phyloP scores from a whole-genome alignment of 1,284 basidiomycete genomes.

The Fomitopsis schrenkii region DNA sequence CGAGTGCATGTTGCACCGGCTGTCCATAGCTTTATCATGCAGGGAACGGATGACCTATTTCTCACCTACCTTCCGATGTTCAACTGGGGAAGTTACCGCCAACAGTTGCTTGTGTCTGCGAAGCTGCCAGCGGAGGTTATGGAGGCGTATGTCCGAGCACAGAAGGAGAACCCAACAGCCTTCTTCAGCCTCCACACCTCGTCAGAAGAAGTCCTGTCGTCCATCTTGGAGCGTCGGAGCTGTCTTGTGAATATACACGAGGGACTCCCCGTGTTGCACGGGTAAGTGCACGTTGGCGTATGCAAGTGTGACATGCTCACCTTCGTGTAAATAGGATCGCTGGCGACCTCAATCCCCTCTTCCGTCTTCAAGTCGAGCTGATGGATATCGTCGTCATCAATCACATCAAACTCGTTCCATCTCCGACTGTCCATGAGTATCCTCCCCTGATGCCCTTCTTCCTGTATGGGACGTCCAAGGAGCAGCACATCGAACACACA shows the following conservation, averaged over 20 bases:
- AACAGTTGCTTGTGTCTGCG: conserved; percentile 35
- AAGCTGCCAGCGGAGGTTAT: conserved; percentile 22
- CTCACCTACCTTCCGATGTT: conserved; percentile 36
- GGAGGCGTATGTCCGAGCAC: conserved; percentile 18
- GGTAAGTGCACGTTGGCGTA: not conserved
- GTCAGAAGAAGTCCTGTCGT: not conserved
- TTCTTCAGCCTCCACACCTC: conserved; percentile 8
- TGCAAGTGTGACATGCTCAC: not conserved
- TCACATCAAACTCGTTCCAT: conserved; percentile 20
- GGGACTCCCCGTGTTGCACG: not conserved
- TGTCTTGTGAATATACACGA: conserved; percentile 3
- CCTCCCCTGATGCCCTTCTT: conserved; percentile 37
- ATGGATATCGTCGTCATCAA: conserved; percentile 30
- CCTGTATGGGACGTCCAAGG: conserved; percentile 31
- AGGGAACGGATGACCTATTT: conserved; percentile 33
- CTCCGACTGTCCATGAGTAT: conserved; percentile 26
- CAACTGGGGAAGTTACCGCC: conserved; percentile 34
- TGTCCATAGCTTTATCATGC: conserved; percentile 36
- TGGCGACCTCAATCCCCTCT: not conserved
- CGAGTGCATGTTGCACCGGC: conserved; percentile 30
- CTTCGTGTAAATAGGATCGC: not conserved
- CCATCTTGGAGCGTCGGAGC: not conserved
- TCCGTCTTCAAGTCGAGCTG: conserved; percentile 12
- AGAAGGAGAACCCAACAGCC: conserved; percentile 10
- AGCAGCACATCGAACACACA: conserved; percentile 37